Conservation (phyloP, 2,329 filamentous ascomycete genomes). For the Diaporthe helianthi region DNA sequence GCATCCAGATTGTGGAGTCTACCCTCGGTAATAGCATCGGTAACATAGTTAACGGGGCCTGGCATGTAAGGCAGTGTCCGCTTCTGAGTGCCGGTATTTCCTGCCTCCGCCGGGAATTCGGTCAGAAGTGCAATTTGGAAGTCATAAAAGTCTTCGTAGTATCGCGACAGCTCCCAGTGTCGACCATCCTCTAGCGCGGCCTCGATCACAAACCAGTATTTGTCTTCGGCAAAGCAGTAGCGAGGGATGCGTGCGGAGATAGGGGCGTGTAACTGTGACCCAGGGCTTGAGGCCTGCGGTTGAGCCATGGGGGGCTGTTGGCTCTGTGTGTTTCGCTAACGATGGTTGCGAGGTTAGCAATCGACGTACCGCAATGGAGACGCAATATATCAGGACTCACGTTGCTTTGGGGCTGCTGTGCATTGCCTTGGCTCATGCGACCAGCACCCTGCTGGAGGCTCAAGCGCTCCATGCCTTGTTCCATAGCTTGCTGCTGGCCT, state of each 20-base stretch:
- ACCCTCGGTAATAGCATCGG: slow-evolving; percentile 95
- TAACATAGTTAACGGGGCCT: slow-evolving; percentile 95
- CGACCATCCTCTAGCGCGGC: slow-evolving; percentile 88
- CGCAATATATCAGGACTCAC: slow-evolving; percentile 48
- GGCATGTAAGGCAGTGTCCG: slow-evolving; percentile 96
- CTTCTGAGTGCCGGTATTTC: slow-evolving; percentile 79
- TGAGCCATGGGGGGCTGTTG: slow-evolving; percentile 42
- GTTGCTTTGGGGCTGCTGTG: slow-evolving; percentile 46
- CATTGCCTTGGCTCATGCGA: slow-evolving; percentile 57
- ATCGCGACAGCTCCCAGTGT: slow-evolving; percentile 90
- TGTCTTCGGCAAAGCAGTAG: slow-evolving; percentile 96
- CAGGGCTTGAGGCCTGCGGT: slow-evolving; percentile 48
- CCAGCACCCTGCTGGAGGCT: slow-evolving; percentile 67
- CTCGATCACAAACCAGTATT: slow-evolving; percentile 99
- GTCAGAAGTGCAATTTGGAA: slow-evolving; percentile 95
- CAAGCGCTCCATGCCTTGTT: slow-evolving; percentile 78
- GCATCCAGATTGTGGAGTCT: slow-evolving; percentile 91
- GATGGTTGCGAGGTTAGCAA: slow-evolving; percentile 39
- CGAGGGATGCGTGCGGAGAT: slow-evolving; percentile 85
- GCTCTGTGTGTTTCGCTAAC: slow-evolving; percentile 47
- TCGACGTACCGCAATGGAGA: not conserved
- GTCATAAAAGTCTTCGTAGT: slow-evolving; percentile 99
- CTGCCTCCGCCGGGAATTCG: slow-evolving; percentile 90
- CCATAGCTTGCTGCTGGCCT: slow-evolving; percentile 58
- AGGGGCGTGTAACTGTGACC: slow-evolving; percentile 72